Base-by-base conservation (phyloP, 352 stramenopile genomes). In the Globisporangium ultimum region DNA sequence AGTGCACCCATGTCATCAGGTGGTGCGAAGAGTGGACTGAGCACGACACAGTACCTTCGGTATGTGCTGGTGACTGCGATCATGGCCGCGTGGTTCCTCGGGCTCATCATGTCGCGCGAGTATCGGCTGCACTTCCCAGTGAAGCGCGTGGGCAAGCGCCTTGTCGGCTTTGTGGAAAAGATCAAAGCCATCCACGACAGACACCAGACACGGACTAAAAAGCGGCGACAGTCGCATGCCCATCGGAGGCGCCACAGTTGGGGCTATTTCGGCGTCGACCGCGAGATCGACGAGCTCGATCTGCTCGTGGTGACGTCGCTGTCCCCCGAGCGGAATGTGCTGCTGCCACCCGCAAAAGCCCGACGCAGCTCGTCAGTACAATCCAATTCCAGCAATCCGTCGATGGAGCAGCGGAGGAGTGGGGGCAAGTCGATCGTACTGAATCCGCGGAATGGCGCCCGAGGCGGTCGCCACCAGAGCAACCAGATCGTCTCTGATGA, bases 401-500 rank as follows among this genome's bases (percentile, higher is more conserved):
- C 15, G 20, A 20, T n/a, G 3, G 14, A 18, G 38, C 18, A 28
- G 22, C 24, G 5, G n/a, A n/a, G 15, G 10, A 24, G 32, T 49
- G 56, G 38, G 9, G 70, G 67, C 41, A 78, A 84, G 51, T 42
- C 56, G 49, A 91, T 93, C 63, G 59, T 90, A 56, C 67, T 93
- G 22, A 68, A 87, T 21, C 83, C 83, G 20, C 71, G 70, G 48
- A 75, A 85, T 24, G 81, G 83, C 9, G 85, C 83, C 8, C 63
- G 60, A 9, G 85, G 85, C 38, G 85, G 85, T 34, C 85, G 85
- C 15, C 81, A 93, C 58, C 67, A 82, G 34, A 89, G 71, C 68
- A 95, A 93, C 61, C 81, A 93, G 57, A 93, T 95, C 64, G 87
- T 95, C 53, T 85, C 88, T 40, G 78, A 95, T 64, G 85, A 95